Percentiles rank a stretch among this genome's conserved stretches.
Conservation (phyloP, 1,284 basidiomycete genomes). For the Leccinum subfulvum region DNA sequence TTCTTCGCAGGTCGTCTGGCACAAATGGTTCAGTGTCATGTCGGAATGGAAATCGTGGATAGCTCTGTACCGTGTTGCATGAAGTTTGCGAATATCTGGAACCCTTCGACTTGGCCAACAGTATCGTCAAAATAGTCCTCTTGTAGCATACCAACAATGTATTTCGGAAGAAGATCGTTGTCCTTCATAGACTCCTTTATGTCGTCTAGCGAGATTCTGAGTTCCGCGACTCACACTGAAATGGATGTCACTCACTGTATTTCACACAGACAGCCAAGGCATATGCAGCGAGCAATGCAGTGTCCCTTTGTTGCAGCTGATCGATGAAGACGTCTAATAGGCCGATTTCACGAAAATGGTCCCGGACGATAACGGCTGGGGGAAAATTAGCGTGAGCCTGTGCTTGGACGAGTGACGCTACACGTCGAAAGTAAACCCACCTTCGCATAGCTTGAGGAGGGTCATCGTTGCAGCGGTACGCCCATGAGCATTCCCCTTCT, state of each 20-base stretch:
- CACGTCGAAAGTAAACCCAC: constrained; percentile 2
- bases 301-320: constrained; percentile 14
- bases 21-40: constrained; percentile 5
- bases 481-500: constrained; percentile 10
- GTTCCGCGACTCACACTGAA: too few species aligned
- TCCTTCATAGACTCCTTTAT: constrained; percentile 16
- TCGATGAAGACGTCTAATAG: constrained; percentile 12
- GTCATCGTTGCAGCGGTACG: constrained; percentile 27
- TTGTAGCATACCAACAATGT: constrained; percentile 24
- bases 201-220: constrained; percentile 13
- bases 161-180: constrained; percentile 11
- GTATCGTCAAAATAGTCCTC: constrained; percentile 31
- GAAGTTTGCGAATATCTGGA: constrained; percentile 28
- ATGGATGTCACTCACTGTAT: constrained; percentile 10
- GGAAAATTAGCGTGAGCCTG: neutral
- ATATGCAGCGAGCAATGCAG: constrained; percentile 17
- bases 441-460: constrained; percentile 16
- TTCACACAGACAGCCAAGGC: constrained; percentile 16
- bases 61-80: constrained; percentile 22
- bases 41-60: too few species aligned
- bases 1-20: constrained; percentile 19
- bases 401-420: neutral
- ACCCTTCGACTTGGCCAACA: constrained; percentile 27
- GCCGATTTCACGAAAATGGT: neutral
- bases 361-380: constrained; percentile 10